These are phyloP conservation scores for Hanseniaspora vineae DNA, from an alignment of 805 yeast species.

Conservation along the genomic window DNA sequence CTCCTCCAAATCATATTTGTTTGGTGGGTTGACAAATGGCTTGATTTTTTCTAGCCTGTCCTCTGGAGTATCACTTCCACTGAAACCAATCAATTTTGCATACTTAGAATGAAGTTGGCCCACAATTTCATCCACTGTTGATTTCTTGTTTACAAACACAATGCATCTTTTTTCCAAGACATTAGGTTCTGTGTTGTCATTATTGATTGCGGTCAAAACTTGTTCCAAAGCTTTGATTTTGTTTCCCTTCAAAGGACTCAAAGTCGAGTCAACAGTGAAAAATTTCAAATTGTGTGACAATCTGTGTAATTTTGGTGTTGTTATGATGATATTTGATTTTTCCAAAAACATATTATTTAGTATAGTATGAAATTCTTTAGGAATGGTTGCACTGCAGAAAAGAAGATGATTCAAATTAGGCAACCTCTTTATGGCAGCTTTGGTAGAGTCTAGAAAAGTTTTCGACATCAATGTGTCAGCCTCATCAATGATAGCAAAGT, in stretches of 20 bases:
- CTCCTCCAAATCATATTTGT: slow-evolving; percentile 16
- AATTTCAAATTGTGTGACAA: slow-evolving; percentile 68
- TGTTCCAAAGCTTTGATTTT: slow-evolving; percentile 79
- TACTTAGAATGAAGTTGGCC: slow-evolving; percentile 37
- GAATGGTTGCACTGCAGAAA: slow-evolving; percentile 85
- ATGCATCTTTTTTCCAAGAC: slow-evolving; percentile 62
- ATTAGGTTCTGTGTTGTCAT: slow-evolving; percentile 59
- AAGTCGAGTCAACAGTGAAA: slow-evolving; percentile 60
- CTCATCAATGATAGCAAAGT: slow-evolving; percentile 71
- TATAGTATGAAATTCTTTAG: slow-evolving; percentile 57
- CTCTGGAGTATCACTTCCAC: slow-evolving; percentile 49
- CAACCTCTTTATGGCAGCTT: slow-evolving; percentile 36
- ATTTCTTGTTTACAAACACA: slow-evolving; percentile 71
- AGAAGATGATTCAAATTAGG: slow-evolving; percentile 49
- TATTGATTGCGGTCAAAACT: slow-evolving; percentile 70
- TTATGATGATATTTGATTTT: slow-evolving; percentile 44
- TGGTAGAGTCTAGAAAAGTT: slow-evolving; percentile 60
- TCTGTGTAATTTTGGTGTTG: slow-evolving; percentile 74
- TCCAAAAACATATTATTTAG: slow-evolving; percentile 36
- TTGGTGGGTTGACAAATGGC: slow-evolving; percentile 55
- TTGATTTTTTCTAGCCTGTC: slow-evolving; percentile 46
- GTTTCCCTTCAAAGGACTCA: slow-evolving; percentile 73
- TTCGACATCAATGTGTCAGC: slow-evolving; percentile 77
- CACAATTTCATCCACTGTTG: slow-evolving; percentile 46
- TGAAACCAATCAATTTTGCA: slow-evolving; percentile 44